Evolutionary conservation across 2,329 filamentous ascomycete genomes (phyloP), one percentile per base, ranked within the genome.

Genomic region (Sordariomycetes sp.): DNA sequence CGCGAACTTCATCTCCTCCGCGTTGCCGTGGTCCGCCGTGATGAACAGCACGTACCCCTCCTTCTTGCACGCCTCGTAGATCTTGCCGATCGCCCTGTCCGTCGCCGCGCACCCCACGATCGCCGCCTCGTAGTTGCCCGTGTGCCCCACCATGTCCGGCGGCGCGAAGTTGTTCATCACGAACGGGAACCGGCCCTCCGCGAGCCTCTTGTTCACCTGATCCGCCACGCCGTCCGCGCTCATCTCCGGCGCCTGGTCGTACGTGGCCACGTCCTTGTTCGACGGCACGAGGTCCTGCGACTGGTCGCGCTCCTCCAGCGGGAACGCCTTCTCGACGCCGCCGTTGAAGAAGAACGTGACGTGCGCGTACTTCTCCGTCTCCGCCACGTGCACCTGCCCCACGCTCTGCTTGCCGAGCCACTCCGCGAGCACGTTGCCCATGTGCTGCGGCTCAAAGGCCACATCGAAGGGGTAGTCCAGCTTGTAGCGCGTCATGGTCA

Each of bases 341-440:
- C 94, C 94, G 77, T 99, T 99, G 86, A 97, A 97, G 83, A 97
- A 97, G 83, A 97, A 97, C 59, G 94, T 97, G 63, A 99, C 94
- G 77, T 99, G 94, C 40, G 94, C 94, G 74, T 99, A 99, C 80
- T 99, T 99, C 75, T 99, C 94, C 2, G 94, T 99, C 82, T 99
- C 94, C 59, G 94, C 94, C 65, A 97, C 83, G 78, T 99, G 94
- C 65, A 93, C 94, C 76, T 99, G 94, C 78, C 92, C 87, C 62
- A 96, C 80, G 52, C 82, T 83, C 74, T 97, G 88, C 79, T 93
- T 94, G 66, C 87, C 85, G 24, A 99, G 82, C 85, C 92, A 97
- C 78, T 99, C 94, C 24, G 94, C 94, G 55, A 99, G 84, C n/a
- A 99, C 94, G 67, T 99, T 95, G 71, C 87, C 89, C 94, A 99